Evolutionary conservation across 2,329 filamentous ascomycete genomes (phyloP).

Genomic region (Sclerotinia subarctica): DNA sequence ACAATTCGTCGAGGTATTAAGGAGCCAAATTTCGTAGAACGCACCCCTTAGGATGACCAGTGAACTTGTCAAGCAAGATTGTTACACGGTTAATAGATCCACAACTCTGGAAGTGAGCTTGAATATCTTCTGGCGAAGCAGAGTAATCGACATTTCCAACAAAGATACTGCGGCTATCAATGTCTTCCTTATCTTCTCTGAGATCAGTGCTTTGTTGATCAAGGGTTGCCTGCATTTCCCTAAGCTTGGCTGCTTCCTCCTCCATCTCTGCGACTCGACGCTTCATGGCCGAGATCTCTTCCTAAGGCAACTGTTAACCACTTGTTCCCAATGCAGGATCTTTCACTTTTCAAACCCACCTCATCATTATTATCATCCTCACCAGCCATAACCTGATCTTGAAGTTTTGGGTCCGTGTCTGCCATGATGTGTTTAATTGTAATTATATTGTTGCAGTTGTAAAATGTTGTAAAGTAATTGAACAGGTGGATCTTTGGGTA

Average conservation of each 20-base stretch:
- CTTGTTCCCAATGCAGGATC: background rate
- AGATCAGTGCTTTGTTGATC: slow-evolving; percentile 82
- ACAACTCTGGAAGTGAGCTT: slow-evolving; percentile 96
- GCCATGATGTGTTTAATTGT: slow-evolving; percentile 28
- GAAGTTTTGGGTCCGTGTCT: slow-evolving; percentile 32
- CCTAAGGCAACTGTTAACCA: slow-evolving; percentile 40
- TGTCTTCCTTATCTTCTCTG: slow-evolving; percentile 90
- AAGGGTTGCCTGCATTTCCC: slow-evolving; percentile 81
- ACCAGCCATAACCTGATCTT: slow-evolving; percentile 32
- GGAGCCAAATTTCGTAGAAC: slow-evolving; percentile 42
- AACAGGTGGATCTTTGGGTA: background rate
- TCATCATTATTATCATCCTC: slow-evolving; percentile 39
- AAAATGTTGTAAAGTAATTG: background rate
- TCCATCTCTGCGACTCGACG: slow-evolving; percentile 85
- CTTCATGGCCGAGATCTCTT: slow-evolving; percentile 88
- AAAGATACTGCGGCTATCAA: slow-evolving; percentile 94
- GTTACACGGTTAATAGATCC: slow-evolving; percentile 98
- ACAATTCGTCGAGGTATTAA: slow-evolving; percentile 19
- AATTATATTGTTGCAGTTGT: background rate
- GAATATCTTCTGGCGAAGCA: slow-evolving; percentile 94
- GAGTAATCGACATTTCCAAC: slow-evolving; percentile 99
- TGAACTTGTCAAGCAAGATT: slow-evolving; percentile 96
- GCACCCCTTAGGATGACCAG: slow-evolving; percentile 98
- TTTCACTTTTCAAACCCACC: slow-evolving; percentile 26
- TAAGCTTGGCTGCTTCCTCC: slow-evolving; percentile 79